Base-by-base conservation (phyloP, 2,329 filamentous ascomycete species). In the Calonectria ilicicola region DNA sequence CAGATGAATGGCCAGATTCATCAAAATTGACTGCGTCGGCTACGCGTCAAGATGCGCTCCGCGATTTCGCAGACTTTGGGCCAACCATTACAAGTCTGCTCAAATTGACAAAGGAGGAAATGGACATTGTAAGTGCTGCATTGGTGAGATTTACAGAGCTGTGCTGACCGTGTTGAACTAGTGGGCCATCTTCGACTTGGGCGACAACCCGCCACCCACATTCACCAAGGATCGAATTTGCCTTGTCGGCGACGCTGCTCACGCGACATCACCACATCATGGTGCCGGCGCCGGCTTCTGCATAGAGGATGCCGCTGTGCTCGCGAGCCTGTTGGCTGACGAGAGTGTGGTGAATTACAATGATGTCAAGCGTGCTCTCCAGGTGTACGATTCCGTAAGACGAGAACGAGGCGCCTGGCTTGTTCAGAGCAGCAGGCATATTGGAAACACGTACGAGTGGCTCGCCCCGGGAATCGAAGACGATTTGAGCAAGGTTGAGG, bases 41-140 rank as follows among this genome's bases (percentile, higher is more conserved):
- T 0, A 81, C 77, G 5, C 79, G 81, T 0, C 78, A 82, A 32
- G 79, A 85, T 46, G 83, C 82, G 0, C 65, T 85, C 1, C 72
- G 72, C 1, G 84, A 85, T 66, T 85, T 85, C 70, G 75, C 77
- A 35, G 80, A 79, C 8, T 85, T 84, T 49, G 80, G 82, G 1
- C 75, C 76, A 2, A 77, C 77, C 0, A 80, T 85, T 0, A 75
- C 77, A 9, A 79, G 77, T 10, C 74, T 85, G 19, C 69, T 85
- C 14, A 29, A 76, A 7, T 58, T 84, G 38, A 81, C 81, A 2
- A 69, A 80, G 7, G 78, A 81, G 26, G 77, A 80, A 23, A 76
- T 77, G 26, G 75, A 74, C 14, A 71, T 74, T 32, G 77, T 79
- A 74, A 26, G 77, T 72, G 17, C 19, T 10, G 19, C 21, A 1